These are phyloP conservation scores for Termitomyces titanicus DNA, from an alignment of 768 basidiomycete genomes.

Conservation along the genomic window DNA sequence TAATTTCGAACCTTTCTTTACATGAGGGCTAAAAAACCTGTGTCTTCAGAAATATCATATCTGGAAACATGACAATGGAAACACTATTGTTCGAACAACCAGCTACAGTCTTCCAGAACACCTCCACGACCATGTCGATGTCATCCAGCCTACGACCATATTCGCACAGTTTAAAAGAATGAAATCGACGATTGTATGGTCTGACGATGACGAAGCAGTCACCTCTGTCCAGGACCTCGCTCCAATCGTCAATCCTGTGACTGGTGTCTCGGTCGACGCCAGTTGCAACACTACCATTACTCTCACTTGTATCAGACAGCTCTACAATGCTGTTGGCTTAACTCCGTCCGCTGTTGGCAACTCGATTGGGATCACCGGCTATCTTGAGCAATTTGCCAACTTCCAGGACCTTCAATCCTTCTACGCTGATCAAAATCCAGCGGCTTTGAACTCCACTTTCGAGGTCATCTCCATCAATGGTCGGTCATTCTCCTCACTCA, in stretches of 20 bases:
- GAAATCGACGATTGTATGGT: conserved; percentile 17
- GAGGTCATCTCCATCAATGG: conserved; percentile 53
- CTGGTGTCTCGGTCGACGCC: conserved; percentile 30
- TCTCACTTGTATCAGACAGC: conserved; percentile 46
- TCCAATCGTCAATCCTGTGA: background rate
- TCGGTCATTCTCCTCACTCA: conserved; percentile 16
- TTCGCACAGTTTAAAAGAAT: conserved; percentile 35
- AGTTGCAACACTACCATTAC: conserved; percentile 51
- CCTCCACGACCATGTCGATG: conserved; percentile 56
- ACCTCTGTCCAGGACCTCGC: conserved; percentile 6
- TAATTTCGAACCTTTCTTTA: background rate
- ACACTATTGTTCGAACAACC: conserved; percentile 57
- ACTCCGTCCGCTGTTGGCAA: conserved; percentile 40
- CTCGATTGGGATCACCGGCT: conserved; percentile 50
- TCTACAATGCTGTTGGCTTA: conserved; percentile 52
- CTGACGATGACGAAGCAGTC: conserved; percentile 18
- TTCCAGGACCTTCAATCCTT: conserved; percentile 46
- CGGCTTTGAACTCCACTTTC: conserved; percentile 47
- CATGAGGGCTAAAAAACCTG: background rate
- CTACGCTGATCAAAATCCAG: conserved; percentile 41
- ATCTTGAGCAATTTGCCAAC: conserved; percentile 51
- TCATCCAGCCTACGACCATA: conserved; percentile 70
- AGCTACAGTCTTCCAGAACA: conserved; percentile 61
- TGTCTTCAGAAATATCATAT: conserved; percentile 54
- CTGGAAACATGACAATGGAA: conserved; percentile 53